These are phyloP conservation scores for Cornus suecica DNA, from an alignment of 148 eudicot genomes.

Conservation along the genomic window DNA sequence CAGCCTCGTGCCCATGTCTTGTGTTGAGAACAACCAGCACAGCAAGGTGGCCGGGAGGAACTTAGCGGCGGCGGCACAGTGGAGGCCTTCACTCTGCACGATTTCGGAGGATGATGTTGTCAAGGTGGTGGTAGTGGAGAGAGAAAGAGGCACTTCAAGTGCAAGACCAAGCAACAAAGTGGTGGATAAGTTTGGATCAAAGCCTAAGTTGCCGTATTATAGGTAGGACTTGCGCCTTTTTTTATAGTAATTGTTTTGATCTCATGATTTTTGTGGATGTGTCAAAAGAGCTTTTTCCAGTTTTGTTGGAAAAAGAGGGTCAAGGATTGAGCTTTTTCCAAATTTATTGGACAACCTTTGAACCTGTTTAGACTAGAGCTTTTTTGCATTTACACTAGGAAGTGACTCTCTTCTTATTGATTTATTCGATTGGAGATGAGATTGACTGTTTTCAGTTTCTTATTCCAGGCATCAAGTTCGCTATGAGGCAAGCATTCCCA, in stretches of 20 bases:
- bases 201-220: not conserved
- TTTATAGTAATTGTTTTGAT: too few species aligned
- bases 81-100: constrained; percentile 20
- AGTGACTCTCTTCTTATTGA: too few species aligned
- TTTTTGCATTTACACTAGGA: too few species aligned
- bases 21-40: not conserved
- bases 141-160: constrained; percentile 9
- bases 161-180: constrained; percentile 1
- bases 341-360: too few species aligned
- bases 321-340: too few species aligned
- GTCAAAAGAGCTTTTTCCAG: too few species aligned
- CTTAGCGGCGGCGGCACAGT: not conserved
- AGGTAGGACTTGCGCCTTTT: not conserved
- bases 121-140: not conserved
- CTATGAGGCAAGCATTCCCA: constrained; percentile 1
- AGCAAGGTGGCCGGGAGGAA: not conserved
- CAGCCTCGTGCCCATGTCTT: not conserved
- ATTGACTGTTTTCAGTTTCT: not conserved
- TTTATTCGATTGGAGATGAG: too few species aligned
- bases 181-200: not conserved
- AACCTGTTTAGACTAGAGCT: too few species aligned
- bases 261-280: too few species aligned
- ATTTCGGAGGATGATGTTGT: constrained; percentile 16
- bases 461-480: constrained; percentile 13
- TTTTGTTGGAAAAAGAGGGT: too few species aligned